phyloP scores from a whole-genome alignment of 1,284 basidiomycete species.

The Irpex rosettiformis region DNA sequence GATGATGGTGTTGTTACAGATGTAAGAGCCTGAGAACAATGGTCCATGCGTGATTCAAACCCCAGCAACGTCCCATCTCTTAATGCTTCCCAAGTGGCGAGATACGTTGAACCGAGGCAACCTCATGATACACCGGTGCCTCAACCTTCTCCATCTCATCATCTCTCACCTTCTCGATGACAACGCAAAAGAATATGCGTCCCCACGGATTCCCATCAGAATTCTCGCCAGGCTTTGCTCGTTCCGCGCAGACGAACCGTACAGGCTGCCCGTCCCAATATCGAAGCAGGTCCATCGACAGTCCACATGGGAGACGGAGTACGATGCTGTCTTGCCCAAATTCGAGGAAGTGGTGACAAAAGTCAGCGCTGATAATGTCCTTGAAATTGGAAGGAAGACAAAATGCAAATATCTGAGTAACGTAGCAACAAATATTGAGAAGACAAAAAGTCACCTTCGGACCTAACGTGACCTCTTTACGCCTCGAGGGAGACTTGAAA shows the following conservation, averaged over 20 bases:
- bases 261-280: conserved; percentile 95
- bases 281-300: conserved; percentile 75
- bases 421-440: background rate
- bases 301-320: conserved; percentile 69
- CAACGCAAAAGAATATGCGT: conserved; percentile 65
- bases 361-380: conserved; percentile 72
- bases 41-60: background rate
- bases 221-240: conserved; percentile 33
- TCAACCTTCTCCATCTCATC: conserved; percentile 18
- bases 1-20: background rate
- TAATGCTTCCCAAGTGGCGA: background rate
- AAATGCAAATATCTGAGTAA: background rate
- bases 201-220: conserved; percentile 52
- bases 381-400: conserved; percentile 25
- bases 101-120: background rate
- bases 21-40: background rate
- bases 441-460: conserved; percentile 41
- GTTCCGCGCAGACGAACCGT: conserved; percentile 75
- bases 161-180: conserved; percentile 52
- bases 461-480: conserved; percentile 48
- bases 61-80: too few species aligned
- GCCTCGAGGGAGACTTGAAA: conserved; percentile 51
- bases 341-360: conserved; percentile 76
- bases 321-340: conserved; percentile 60
- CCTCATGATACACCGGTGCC: background rate